Percentiles rank a stretch among this genome's conserved stretches.
phyloP scores from a whole-genome alignment of 225 moss, liverwort and hornwort species.

The Bryum argenteum region DNA sequence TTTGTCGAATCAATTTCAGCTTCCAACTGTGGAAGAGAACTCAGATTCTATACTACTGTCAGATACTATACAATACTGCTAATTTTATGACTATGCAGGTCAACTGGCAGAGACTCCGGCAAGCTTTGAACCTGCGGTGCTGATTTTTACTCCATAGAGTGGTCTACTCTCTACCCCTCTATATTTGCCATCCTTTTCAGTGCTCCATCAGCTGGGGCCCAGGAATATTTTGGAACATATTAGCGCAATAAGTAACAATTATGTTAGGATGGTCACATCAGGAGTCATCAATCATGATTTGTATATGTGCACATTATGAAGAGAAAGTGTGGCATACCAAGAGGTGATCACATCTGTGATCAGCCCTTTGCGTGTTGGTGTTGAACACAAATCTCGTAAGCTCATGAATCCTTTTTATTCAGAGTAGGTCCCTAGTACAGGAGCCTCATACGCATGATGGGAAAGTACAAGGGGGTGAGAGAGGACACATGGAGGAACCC shows the following conservation, averaged over 20 bases:
- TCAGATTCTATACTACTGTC: not conserved
- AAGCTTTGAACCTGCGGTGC: conserved; percentile 2
- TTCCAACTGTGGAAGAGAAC: not conserved
- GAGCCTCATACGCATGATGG: conserved; percentile 40
- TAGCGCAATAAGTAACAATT: not conserved
- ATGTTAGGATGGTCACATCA: conserved; percentile 18
- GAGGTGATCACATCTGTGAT: conserved; percentile 26
- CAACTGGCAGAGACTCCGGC: not conserved
- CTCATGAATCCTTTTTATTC: conserved; percentile 15
- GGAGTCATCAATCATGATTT: conserved; percentile 21
- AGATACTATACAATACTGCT: not conserved
- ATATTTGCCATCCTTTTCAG: conserved; percentile 4
- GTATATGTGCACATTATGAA: conserved; percentile 26
- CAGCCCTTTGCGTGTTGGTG: conserved; percentile 20
- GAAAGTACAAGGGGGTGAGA: not conserved
- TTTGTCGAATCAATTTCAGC: not conserved
- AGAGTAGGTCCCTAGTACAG: conserved; percentile 23
- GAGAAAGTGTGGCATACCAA: conserved; percentile 9
- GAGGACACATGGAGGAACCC: conserved; percentile 23
- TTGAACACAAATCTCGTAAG: conserved; percentile 13
- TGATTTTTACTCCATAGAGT: not conserved
- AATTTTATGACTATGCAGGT: conserved; percentile 20
- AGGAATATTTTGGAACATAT: conserved; percentile 9
- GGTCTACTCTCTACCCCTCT: not conserved
- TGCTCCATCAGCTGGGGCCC: not conserved